Percentiles rank a stretch among this genome's conserved stretches.
These are phyloP conservation scores for Artemisia annua DNA, from an alignment of 129 eudicot genomes.

Conservation along the genomic window DNA sequence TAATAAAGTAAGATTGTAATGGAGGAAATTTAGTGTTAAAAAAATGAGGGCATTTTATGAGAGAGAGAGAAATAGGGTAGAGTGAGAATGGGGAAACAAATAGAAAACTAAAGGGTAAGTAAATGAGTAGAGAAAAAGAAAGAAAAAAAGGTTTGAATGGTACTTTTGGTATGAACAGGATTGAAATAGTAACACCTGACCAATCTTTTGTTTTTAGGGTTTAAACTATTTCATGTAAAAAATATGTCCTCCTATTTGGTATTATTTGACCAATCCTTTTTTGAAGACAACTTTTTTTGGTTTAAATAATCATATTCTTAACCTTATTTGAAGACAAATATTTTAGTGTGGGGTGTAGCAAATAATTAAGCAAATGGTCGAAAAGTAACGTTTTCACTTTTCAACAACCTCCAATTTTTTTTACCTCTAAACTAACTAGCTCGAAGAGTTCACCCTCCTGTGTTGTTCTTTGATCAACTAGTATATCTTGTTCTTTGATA, in stretches of 20 bases:
- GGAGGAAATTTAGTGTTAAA: slow-evolving; percentile 34
- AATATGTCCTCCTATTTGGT: slow-evolving; percentile 5
- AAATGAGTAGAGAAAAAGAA: slow-evolving; percentile 41
- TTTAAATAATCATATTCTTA: slow-evolving; percentile 7
- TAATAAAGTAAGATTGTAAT: slow-evolving; percentile 47
- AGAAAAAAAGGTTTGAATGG: slow-evolving; percentile 18
- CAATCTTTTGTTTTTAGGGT: slow-evolving; percentile 42
- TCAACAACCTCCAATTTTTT: no score
- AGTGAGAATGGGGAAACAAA: slow-evolving; percentile 22
- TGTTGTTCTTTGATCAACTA: no score
- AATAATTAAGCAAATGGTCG: no score
- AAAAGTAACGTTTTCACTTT: no score
- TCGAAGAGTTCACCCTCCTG: no score
- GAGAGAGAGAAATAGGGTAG: slow-evolving; percentile 17
- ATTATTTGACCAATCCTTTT: slow-evolving; percentile 22
- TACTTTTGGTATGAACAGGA: slow-evolving; percentile 33
- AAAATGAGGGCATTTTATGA: slow-evolving; percentile 30
- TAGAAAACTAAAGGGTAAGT: slow-evolving; percentile 34
- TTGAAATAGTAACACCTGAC: slow-evolving; percentile 37
- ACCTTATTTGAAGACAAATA: neutral
- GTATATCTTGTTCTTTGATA: no score
- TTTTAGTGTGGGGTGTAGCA: neutral
- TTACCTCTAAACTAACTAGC: no score
- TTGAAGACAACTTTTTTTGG: neutral
- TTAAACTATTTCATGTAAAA: slow-evolving; percentile 24